These are phyloP conservation scores for Prunella vulgaris DNA, from an alignment of 257 asterid species.

Conservation along the genomic window DNA sequence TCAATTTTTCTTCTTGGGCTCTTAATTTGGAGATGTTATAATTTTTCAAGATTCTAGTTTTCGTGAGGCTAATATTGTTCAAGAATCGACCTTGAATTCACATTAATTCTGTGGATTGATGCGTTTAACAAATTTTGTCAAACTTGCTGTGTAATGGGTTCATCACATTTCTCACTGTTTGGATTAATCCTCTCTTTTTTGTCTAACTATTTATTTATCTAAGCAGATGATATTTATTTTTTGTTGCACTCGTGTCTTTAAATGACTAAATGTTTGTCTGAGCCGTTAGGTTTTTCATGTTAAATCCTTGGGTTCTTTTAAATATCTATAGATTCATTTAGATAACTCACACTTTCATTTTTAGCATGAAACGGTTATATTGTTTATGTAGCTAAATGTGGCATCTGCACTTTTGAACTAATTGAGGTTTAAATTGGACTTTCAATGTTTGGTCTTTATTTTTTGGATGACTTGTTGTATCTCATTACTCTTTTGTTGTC, in stretches of 20 bases:
- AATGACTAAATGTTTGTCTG: not conserved
- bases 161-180: not conserved
- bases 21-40: not conserved
- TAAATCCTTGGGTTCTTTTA: not conserved
- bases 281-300: not conserved
- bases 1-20: not conserved
- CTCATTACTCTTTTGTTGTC: not conserved
- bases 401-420: not conserved
- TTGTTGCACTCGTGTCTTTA: not conserved
- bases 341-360: no score
- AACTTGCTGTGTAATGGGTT: no score
- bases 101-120: not conserved
- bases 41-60: not conserved
- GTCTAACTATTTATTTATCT: not conserved
- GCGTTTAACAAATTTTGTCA: not conserved
- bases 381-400: not conserved
- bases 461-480: not conserved
- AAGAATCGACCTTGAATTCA: not conserved
- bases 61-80: not conserved
- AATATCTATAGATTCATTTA: not conserved
- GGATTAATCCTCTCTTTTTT: not conserved
- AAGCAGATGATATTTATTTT: not conserved
- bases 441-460: no score
- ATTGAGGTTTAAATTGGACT: not conserved
- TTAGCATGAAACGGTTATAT: not conserved